These are phyloP conservation scores for Pseudocercospora macadamiae DNA, from an alignment of 2,329 filamentous ascomycete species.

Conservation along the genomic window DNA sequence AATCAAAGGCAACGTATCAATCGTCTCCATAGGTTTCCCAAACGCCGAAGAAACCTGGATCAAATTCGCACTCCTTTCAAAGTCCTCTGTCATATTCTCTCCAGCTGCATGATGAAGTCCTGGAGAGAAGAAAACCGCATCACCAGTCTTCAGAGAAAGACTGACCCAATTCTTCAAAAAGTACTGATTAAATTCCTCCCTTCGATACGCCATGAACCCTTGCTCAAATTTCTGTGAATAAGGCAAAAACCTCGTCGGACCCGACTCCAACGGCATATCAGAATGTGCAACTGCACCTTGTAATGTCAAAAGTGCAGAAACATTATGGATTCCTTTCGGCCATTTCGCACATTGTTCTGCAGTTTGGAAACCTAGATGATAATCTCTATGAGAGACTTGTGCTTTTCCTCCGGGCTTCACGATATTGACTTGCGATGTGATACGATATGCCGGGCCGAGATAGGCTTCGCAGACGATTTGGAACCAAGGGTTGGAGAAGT, in stretches of 20 bases:
- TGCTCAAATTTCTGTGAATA: constrained; percentile 61
- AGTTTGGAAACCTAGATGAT: constrained; percentile 66
- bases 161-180: constrained; percentile 59
- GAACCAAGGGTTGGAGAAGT: constrained; percentile 65
- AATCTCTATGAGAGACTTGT: constrained; percentile 64
- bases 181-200: constrained; percentile 56
- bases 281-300: constrained; percentile 67
- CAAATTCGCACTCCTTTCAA: constrained; percentile 63
- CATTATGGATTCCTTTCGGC: constrained; percentile 57
- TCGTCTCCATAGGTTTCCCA: constrained; percentile 65
- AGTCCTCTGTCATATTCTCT: constrained; percentile 53
- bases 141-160: constrained; percentile 57
- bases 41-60: constrained; percentile 65
- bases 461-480: constrained; percentile 56
- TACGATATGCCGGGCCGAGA: constrained; percentile 62
- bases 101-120: constrained; percentile 67
- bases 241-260: constrained; percentile 63
- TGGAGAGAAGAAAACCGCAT: constrained; percentile 67
- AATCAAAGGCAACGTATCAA: constrained; percentile 57
- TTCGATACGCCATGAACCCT: constrained; percentile 62
- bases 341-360: constrained; percentile 50
- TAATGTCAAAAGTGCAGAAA: constrained; percentile 62
- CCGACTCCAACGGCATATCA: constrained; percentile 61
- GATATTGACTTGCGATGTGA: constrained; percentile 66
- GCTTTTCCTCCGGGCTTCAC: constrained; percentile 62